Conservation (phyloP, 495 filamentous ascomycete genomes). For the Neurospora sp. region DNA sequence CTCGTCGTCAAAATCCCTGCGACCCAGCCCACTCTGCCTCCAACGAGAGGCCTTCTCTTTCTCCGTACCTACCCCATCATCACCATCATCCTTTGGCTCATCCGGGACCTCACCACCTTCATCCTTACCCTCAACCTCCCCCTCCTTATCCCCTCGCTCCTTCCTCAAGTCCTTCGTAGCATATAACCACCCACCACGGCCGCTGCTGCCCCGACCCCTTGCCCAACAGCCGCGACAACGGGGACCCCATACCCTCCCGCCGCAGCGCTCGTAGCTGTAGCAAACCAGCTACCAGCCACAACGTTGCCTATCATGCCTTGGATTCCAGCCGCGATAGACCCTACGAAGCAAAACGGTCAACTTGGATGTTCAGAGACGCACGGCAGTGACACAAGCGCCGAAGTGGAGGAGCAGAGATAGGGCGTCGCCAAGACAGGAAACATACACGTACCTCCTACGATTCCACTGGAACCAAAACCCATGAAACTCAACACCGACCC, state of each 20-base stretch:
- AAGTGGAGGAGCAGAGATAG: too few species aligned
- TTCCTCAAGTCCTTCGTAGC: neutral
- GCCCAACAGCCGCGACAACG: neutral
- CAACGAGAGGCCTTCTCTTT: neutral
- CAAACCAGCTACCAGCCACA: neutral
- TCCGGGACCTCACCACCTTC: neutral
- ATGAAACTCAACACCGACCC: neutral
- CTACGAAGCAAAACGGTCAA: neutral
- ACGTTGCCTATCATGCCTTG: conserved; percentile 1
- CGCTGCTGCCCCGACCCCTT: neutral
- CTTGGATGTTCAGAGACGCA: neutral
- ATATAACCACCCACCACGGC: neutral
- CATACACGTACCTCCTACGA: conserved; percentile 3
- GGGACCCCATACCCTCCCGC: neutral
- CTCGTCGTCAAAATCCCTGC: neutral
- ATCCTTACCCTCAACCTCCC: neutral
- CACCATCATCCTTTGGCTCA: neutral
- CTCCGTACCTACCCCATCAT: neutral
- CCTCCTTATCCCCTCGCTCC: neutral
- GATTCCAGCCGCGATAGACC: neutral
- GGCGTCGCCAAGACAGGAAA: too few species aligned
- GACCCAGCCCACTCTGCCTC: neutral
- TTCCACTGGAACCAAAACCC: conserved; percentile 1
- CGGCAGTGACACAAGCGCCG: neutral
- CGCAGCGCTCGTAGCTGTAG: neutral